These are phyloP conservation scores for Solanum commersonii DNA, from an alignment of 257 asterid genomes.

Conservation along the genomic window DNA sequence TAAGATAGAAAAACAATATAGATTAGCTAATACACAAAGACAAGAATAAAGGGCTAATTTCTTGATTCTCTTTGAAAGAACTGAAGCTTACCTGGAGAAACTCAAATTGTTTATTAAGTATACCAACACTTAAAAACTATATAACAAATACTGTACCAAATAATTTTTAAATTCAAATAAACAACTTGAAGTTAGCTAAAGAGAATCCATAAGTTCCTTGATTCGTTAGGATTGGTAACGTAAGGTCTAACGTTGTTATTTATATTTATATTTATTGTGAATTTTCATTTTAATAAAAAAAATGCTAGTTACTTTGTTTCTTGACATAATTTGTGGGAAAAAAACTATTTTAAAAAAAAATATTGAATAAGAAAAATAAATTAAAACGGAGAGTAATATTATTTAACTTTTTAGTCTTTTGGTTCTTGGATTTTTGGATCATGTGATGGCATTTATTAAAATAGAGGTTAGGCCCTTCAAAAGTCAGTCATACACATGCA, in stretches of 20 bases:
- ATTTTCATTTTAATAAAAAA: too few species aligned
- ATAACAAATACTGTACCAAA: slow-evolving; percentile 6
- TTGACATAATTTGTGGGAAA: too few species aligned
- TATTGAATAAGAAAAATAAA: background rate
- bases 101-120: background rate
- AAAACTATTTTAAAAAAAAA: too few species aligned
- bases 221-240: background rate
- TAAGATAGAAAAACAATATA: background rate
- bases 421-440: slow-evolving; percentile 24
- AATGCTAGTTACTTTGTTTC: too few species aligned
- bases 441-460: slow-evolving; percentile 26
- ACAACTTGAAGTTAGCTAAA: background rate
- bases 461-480: slow-evolving; percentile 12
- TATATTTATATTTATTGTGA: background rate
- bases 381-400: background rate
- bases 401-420: background rate
- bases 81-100: background rate
- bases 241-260: background rate
- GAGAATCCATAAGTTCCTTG: background rate
- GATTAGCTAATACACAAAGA: slow-evolving; percentile 1
- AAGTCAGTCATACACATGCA: slow-evolving; percentile 48
- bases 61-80: background rate
- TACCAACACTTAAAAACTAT: background rate
- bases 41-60: background rate
- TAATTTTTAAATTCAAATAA: slow-evolving; percentile 4